phyloP scores from a whole-genome alignment of 106 monocot genomes.

The Platanthera zijinensis region DNA sequence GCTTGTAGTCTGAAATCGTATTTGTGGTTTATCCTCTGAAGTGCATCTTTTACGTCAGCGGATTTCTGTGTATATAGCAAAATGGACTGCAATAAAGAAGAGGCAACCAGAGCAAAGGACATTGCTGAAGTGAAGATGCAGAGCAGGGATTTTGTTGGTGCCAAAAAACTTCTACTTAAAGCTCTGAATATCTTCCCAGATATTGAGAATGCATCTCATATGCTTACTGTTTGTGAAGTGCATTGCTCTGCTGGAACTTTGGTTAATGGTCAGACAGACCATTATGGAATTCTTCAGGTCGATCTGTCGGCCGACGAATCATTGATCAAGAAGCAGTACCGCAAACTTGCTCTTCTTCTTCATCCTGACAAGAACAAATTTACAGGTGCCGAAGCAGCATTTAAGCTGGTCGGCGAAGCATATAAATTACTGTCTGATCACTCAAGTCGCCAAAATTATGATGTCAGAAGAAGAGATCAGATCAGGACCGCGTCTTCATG shows the following conservation, averaged over 20 bases:
- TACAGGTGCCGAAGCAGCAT: constrained; percentile 76
- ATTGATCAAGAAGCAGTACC: constrained; percentile 56
- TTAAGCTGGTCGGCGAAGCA: constrained; percentile 68
- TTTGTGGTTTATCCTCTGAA: background rate
- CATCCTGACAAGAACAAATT: constrained; percentile 89
- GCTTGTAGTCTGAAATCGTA: background rate
- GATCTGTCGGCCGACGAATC: constrained; percentile 43
- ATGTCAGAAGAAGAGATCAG: constrained; percentile 43
- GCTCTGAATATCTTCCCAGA: constrained; percentile 64
- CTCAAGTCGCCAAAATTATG: constrained; percentile 55
- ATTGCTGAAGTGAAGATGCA: constrained; percentile 65
- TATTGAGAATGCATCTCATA: constrained; percentile 57
- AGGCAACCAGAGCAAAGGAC: constrained; percentile 61
- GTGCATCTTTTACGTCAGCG: background rate
- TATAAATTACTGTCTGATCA: constrained; percentile 37
- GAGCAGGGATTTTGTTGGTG: constrained; percentile 47
- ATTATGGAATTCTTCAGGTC: constrained; percentile 67
- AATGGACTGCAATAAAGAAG: constrained; percentile 92
- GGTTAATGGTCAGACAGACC: constrained; percentile 40
- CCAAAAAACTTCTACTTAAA: constrained; percentile 45
- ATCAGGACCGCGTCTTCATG: constrained; percentile 4
- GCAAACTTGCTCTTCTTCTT: constrained; percentile 63
- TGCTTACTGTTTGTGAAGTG: constrained; percentile 75
- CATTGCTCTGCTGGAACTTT: constrained; percentile 46
- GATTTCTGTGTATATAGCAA: background rate